phyloP scores from a whole-genome alignment of 208 protist species.

The Chromosphaera perkinsii region DNA sequence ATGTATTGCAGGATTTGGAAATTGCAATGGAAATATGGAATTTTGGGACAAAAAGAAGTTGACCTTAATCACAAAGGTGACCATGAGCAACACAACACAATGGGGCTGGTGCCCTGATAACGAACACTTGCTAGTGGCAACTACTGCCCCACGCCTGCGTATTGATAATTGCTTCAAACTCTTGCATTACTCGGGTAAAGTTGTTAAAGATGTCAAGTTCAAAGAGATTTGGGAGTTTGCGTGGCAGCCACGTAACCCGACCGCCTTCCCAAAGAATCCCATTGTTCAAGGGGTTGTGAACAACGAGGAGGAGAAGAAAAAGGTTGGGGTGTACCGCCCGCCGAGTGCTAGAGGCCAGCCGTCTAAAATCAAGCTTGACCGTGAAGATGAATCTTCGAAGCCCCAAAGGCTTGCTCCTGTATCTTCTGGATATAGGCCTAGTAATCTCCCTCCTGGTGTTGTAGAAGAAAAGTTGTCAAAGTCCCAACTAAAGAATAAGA shows the following conservation, averaged over 20 bases:
- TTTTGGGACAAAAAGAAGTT: slow-evolving; percentile 31
- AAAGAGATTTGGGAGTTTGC: background rate
- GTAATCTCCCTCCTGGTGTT: background rate
- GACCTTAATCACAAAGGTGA: background rate
- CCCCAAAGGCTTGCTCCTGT: background rate
- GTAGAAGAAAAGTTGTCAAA: slow-evolving; percentile 6
- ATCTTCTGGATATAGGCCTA: background rate
- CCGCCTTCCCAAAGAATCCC: background rate
- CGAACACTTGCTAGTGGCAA: slow-evolving; percentile 22
- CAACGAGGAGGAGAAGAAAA: background rate
- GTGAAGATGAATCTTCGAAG: background rate
- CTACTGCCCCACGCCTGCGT: slow-evolving; percentile 22
- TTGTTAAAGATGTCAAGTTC: slow-evolving; percentile 1
- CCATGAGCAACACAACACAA: slow-evolving; percentile 15
- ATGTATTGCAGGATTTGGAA: slow-evolving; percentile 35
- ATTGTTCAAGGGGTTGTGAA: background rate
- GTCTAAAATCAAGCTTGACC: background rate
- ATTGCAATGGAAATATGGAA: slow-evolving; percentile 35
- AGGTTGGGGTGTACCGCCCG: slow-evolving; percentile 12
- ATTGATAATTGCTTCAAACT: slow-evolving; percentile 33
- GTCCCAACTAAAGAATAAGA: slow-evolving; percentile 40
- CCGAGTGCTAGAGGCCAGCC: background rate
- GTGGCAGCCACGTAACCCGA: background rate
- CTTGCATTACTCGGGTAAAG: slow-evolving; percentile 18
- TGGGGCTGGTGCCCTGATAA: slow-evolving; percentile 30